phyloP scores from a whole-genome alignment of 371 early-diverging fungal species.

The Circinella minor region DNA sequence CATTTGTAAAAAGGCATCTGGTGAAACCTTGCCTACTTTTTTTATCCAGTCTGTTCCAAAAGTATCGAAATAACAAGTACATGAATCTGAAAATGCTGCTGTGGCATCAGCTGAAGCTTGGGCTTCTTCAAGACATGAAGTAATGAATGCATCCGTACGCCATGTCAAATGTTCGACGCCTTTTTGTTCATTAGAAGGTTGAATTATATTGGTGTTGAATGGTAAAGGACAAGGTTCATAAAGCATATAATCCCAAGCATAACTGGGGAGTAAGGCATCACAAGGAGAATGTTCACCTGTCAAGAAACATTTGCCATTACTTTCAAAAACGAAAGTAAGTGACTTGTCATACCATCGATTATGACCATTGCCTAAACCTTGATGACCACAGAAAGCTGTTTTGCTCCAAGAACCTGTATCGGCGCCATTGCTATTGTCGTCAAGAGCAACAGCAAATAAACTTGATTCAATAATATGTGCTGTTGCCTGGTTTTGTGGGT shows the following conservation, averaged over 20 bases:
- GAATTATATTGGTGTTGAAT: background rate
- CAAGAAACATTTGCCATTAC: slow-evolving; percentile 61
- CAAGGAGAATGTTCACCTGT: slow-evolving; percentile 87
- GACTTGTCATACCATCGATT: slow-evolving; percentile 93
- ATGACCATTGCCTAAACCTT: slow-evolving; percentile 53
- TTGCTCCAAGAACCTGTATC: slow-evolving; percentile 40
- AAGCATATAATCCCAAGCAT: slow-evolving; percentile 57
- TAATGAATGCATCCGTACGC: slow-evolving; percentile 44
- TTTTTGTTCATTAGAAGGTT: background rate
- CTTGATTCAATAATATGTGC: slow-evolving; percentile 64
- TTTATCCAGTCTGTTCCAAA: slow-evolving; percentile 57
- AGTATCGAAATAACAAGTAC: slow-evolving; percentile 64
- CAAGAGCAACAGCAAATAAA: slow-evolving; percentile 79
- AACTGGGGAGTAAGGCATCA: slow-evolving; percentile 68
- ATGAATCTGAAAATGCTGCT: slow-evolving; percentile 68
- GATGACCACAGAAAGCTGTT: slow-evolving; percentile 59
- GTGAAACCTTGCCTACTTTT: slow-evolving; percentile 66
- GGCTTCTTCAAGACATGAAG: slow-evolving; percentile 53
- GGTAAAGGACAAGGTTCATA: slow-evolving; percentile 30
- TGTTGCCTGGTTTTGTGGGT: slow-evolving; percentile 55
- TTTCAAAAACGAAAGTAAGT: slow-evolving; percentile 64
- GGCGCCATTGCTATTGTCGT: slow-evolving; percentile 61
- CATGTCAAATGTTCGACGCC: slow-evolving; percentile 9
- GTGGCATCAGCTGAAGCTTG: slow-evolving; percentile 49
- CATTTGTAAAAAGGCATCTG: slow-evolving; percentile 92